Evolutionary conservation across 495 filamentous ascomycete species (phyloP).

Genomic region (Penicillium paradoxum): DNA sequence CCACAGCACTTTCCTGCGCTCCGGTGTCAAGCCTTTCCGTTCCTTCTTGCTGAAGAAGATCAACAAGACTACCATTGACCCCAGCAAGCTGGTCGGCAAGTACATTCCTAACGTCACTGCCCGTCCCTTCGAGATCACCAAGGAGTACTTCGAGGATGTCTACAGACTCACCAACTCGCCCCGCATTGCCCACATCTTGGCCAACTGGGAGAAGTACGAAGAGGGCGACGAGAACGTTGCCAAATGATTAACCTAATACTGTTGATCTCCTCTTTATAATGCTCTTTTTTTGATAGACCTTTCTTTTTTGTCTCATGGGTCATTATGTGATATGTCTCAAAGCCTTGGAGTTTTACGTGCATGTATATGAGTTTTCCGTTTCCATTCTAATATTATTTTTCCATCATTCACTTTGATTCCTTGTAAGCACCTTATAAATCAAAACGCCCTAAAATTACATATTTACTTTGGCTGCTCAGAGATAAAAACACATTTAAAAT

Average conservation of each 20-base stretch:
- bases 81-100: constrained; percentile 91
- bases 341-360: constrained; percentile 8
- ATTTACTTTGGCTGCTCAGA: too few relatives aligned
- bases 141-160: constrained; percentile 99
- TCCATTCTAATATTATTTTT: background rate
- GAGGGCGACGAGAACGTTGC: constrained; percentile 33
- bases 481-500: background rate
- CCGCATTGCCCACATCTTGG: constrained; percentile 81
- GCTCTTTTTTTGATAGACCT: constrained; percentile 22
- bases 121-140: constrained; percentile 87
- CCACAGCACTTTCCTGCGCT: constrained; percentile 96
- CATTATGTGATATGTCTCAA: constrained; percentile 29
- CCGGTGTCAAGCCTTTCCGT: constrained; percentile 97
- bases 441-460: too few relatives aligned
- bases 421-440: too few relatives aligned
- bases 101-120: constrained; percentile 99
- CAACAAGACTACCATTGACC: constrained; percentile 96
- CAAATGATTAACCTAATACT: constrained; percentile 9
- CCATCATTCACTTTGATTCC: background rate
- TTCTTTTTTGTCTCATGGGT: constrained; percentile 11
- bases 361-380: constrained; percentile 7
- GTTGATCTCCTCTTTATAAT: constrained; percentile 23
- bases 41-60: constrained; percentile 98
- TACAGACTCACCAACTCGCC: constrained; percentile 90
- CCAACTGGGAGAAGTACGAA: constrained; percentile 74